phyloP scores from a whole-genome alignment of 352 stramenopile genomes.

The Thalassiosira livingstoniorum region DNA sequence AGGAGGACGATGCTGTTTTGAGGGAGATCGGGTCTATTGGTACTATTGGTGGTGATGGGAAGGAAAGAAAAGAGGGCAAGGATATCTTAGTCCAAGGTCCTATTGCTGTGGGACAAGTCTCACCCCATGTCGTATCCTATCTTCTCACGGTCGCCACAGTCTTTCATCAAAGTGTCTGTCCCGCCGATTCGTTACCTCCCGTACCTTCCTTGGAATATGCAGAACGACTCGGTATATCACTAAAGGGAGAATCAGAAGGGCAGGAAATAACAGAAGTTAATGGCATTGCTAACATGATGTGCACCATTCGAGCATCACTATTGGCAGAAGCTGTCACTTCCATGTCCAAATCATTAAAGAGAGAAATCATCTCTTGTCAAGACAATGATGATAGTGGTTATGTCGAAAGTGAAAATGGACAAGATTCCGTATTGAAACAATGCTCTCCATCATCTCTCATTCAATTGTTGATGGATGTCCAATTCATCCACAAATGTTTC shows the following conservation, averaged over 20 bases:
- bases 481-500: constrained; percentile 73
- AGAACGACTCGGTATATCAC: constrained; percentile 63
- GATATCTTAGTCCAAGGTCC: too few relatives aligned
- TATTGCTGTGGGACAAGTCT: constrained; percentile 69
- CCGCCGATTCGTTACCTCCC: constrained; percentile 77
- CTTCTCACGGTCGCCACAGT: constrained; percentile 66
- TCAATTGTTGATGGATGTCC: constrained; percentile 75
- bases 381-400: constrained; percentile 16
- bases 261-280: too few relatives aligned
- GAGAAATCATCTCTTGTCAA: constrained; percentile 23
- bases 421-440: constrained; percentile 49
- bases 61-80: too few relatives aligned
- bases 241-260: constrained; percentile 26
- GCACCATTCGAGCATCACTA: constrained; percentile 70
- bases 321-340: constrained; percentile 54
- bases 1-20: constrained; percentile 44
- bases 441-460: constrained; percentile 64
- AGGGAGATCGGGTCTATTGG: constrained; percentile 40
- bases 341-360: constrained; percentile 35
- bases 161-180: constrained; percentile 80
- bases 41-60: constrained; percentile 23
- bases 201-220: constrained; percentile 76
- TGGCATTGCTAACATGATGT: constrained; percentile 72
- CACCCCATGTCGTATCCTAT: constrained; percentile 72
- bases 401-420: constrained; percentile 22